Evolutionary conservation across 352 stramenopile genomes (phyloP).

Genomic region (Hyphochytrium catenoides): DNA sequence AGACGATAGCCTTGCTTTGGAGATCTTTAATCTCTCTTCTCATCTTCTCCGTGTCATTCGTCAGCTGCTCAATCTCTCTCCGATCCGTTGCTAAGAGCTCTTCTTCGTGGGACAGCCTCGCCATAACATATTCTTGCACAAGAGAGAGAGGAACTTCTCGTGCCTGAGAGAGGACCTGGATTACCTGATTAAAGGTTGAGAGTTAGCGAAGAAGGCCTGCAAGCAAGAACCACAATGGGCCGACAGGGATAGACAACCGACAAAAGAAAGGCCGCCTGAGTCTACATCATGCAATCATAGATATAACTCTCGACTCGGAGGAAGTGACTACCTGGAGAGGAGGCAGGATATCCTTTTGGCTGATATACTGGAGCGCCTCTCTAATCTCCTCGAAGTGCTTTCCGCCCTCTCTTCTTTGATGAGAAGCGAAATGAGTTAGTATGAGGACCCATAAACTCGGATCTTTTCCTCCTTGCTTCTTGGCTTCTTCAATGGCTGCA

Average conservation of each 20-base stretch:
- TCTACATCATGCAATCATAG: neutral
- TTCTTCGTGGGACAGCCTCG: slow-evolving; percentile 42
- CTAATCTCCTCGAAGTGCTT: slow-evolving; percentile 2
- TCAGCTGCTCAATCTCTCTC: slow-evolving; percentile 61
- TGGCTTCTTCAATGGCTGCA: slow-evolving; percentile 62
- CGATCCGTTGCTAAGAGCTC: slow-evolving; percentile 54
- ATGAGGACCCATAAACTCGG: slow-evolving; percentile 66
- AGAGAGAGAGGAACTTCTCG: slow-evolving; percentile 46
- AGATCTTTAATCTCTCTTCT: slow-evolving; percentile 58
- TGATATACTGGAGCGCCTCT: slow-evolving; percentile 4
- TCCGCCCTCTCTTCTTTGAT: slow-evolving; percentile 3
- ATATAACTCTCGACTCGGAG: no score
- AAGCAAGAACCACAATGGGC: neutral
- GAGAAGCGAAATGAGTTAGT: slow-evolving; percentile 71
- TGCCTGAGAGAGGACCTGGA: slow-evolving; percentile 48
- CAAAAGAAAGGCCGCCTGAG: no score
- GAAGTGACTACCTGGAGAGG: slow-evolving; percentile 48
- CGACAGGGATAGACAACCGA: slow-evolving; percentile 1
- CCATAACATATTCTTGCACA: slow-evolving; percentile 58
- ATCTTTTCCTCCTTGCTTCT: slow-evolving; percentile 63
- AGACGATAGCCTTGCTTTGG: slow-evolving; percentile 56
- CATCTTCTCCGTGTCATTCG: slow-evolving; percentile 63
- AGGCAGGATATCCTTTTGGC: slow-evolving; percentile 7
- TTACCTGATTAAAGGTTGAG: slow-evolving; percentile 1
- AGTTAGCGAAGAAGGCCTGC: neutral